These are phyloP conservation scores for Ampelomyces quisqualis DNA, from an alignment of 2,329 filamentous ascomycete species.

Conservation along the genomic window DNA sequence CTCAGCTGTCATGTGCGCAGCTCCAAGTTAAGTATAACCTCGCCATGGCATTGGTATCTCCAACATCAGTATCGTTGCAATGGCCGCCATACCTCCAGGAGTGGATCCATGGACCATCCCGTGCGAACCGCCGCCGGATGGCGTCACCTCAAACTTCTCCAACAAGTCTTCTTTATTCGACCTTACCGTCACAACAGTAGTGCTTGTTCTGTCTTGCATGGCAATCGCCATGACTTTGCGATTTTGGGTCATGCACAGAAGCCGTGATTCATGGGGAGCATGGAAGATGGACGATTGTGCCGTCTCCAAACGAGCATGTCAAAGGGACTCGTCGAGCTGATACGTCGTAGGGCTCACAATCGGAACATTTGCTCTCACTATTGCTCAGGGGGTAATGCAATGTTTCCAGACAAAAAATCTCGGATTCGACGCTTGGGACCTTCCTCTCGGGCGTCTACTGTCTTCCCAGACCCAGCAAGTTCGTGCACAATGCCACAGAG, in stretches of 20 bases:
- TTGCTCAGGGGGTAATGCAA: neutral
- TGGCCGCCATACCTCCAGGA: neutral
- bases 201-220: neutral
- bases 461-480: too few species aligned
- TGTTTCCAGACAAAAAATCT: neutral
- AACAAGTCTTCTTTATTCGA: neutral
- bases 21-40: too few species aligned
- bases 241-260: neutral
- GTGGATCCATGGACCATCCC: neutral
- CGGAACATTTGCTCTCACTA: neutral
- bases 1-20: too few species aligned
- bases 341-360: neutral
- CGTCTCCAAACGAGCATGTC: neutral
- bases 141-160: neutral
- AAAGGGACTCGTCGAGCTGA: neutral
- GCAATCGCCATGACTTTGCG: neutral
- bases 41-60: too few species aligned
- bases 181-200: neutral
- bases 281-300: neutral
- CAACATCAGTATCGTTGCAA: neutral
- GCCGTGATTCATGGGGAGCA: neutral
- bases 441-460: neutral
- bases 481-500: too few species aligned
- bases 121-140: neutral
- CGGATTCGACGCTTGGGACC: neutral